phyloP scores from a whole-genome alignment of 116 monocot species.

The Dioscorea cayenensis region DNA sequence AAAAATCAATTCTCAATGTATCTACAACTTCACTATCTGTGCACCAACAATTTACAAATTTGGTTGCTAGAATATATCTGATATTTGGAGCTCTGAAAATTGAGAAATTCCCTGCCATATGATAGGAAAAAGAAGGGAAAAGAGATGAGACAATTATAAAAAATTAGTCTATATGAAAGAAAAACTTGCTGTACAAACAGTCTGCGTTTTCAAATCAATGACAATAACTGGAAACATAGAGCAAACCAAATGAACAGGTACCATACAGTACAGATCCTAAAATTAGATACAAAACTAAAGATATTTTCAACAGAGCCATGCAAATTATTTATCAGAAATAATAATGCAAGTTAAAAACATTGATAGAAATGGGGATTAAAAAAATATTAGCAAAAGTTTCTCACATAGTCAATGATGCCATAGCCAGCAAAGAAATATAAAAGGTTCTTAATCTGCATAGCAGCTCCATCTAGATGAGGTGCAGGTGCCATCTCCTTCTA shows the following conservation, averaged over 20 bases:
- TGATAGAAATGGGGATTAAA: neutral
- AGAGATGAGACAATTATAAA: too few relatives aligned
- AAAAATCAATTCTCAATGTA: neutral
- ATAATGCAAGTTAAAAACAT: slow-evolving; percentile 22
- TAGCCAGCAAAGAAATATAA: slow-evolving; percentile 89
- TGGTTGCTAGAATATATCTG: neutral
- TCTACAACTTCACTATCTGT: neutral
- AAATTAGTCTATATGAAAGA: too few relatives aligned
- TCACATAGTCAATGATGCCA: slow-evolving; percentile 81
- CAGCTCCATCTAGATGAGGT: slow-evolving; percentile 78
- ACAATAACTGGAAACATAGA: too few relatives aligned
- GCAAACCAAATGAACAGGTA: neutral
- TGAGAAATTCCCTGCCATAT: too few relatives aligned
- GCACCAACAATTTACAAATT: neutral
- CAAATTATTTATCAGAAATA: slow-evolving; percentile 91
- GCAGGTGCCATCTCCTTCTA: slow-evolving; percentile 98
- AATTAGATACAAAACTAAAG: neutral
- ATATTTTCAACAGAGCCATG: slow-evolving; percentile 30
- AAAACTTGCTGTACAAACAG: too few relatives aligned
- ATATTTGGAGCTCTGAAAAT: too few relatives aligned
- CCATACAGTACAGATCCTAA: neutral
- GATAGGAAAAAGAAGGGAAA: too few relatives aligned
- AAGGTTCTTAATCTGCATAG: slow-evolving; percentile 78
- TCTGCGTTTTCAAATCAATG: too few relatives aligned
- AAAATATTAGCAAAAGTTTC: slow-evolving; percentile 10